Conservation (phyloP, 192 early-diverging fungal species). For the Diversispora eburnea region DNA sequence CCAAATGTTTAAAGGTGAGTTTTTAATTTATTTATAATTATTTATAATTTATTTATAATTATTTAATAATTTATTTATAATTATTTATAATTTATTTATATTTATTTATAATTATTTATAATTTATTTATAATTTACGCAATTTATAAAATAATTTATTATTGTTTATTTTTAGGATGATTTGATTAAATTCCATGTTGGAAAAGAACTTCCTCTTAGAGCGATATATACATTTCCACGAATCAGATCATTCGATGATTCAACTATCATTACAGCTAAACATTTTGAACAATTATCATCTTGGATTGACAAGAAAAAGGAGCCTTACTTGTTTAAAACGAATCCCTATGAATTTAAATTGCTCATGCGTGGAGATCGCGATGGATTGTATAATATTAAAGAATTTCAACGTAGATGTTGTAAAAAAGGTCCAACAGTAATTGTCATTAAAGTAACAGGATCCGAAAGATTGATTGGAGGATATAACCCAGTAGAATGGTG, state of each 20-base stretch:
- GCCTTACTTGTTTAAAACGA: background rate
- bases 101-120: too few species aligned
- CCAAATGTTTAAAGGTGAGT: slow-evolving; percentile 16
- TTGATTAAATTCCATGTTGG: background rate
- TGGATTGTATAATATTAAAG: slow-evolving; percentile 16
- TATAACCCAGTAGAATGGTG: slow-evolving; percentile 23
- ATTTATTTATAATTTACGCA: too few species aligned
- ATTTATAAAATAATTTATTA: too few species aligned
- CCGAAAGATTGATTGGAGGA: slow-evolving; percentile 16
- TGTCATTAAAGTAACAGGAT: slow-evolving; percentile 12
- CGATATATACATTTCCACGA: background rate
- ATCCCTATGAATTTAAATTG: slow-evolving; percentile 9
- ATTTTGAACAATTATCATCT: background rate
- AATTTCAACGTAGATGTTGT: slow-evolving; percentile 13
- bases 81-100: too few species aligned
- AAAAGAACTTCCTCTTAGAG: background rate
- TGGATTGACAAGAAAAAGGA: slow-evolving; percentile 26
- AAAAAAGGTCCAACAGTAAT: slow-evolving; percentile 22
- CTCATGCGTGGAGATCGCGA: slow-evolving; percentile 17
- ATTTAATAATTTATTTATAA: too few species aligned
- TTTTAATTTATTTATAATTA: background rate
- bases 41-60: too few species aligned
- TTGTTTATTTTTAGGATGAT: too few species aligned
- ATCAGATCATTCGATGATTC: background rate
- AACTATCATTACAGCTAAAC: slow-evolving; percentile 6